A percentile compares a stretch with the other conserved stretches of the same genome.
These are phyloP conservation scores for Chaetomiaceae sp. DNA, from an alignment of 2,329 filamentous ascomycete genomes.

Conservation along the genomic window DNA sequence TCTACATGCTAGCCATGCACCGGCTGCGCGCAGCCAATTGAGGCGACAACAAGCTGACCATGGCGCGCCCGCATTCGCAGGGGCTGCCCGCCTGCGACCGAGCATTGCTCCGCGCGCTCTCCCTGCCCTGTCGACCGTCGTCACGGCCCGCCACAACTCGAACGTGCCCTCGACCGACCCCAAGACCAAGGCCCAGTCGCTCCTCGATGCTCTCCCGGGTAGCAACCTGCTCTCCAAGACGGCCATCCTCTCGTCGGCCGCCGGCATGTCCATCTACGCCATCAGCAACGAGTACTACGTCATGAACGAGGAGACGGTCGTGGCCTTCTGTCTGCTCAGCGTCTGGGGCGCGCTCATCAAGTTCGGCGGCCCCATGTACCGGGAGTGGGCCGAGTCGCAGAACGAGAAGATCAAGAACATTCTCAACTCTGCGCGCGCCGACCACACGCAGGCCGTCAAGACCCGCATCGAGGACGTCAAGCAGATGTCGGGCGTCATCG, in stretches of 20 bases:
- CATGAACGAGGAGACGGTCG: constrained; percentile 97
- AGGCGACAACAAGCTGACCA: constrained; percentile 16
- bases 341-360: constrained; percentile 92
- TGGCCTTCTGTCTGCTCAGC: constrained; percentile 85
- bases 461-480: constrained; percentile 88
- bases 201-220: constrained; percentile 89
- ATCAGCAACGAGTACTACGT: constrained; percentile 99
- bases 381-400: constrained; percentile 85
- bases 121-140: constrained; percentile 67
- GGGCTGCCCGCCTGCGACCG: constrained; percentile 86
- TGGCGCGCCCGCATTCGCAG: constrained; percentile 43
- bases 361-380: constrained; percentile 89
- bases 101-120: constrained; percentile 69
- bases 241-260: constrained; percentile 89
- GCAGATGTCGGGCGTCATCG: constrained; percentile 90
- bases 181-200: constrained; percentile 93
- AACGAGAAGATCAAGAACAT: constrained; percentile 91
- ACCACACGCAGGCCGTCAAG: constrained; percentile 96
- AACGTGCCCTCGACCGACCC: constrained; percentile 81
- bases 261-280: constrained; percentile 86
- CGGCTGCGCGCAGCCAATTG: constrained; percentile 34
- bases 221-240: constrained; percentile 93
- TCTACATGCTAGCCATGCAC: constrained; percentile 28
- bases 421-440: constrained; percentile 86
- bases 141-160: constrained; percentile 65